Evolutionary conservation across 2,329 filamentous ascomycete genomes (phyloP).

Genomic region (Fusarium sp.): DNA sequence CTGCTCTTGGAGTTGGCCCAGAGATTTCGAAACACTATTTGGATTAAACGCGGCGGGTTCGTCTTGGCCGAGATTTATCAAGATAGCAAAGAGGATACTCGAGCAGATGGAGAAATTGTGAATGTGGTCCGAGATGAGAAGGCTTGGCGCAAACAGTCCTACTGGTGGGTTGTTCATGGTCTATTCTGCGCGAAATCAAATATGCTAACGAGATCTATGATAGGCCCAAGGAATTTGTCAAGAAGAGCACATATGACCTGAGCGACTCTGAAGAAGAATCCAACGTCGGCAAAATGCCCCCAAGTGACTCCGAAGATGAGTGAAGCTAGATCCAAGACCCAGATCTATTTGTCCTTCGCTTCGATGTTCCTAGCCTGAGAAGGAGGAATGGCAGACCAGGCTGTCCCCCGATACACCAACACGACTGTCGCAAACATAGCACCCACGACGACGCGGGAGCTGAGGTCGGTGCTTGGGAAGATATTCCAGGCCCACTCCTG

Average conservation of each 20-base stretch:
- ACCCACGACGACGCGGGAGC: slow-evolving; percentile 73
- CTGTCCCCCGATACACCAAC: slow-evolving; percentile 69
- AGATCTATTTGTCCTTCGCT: slow-evolving; percentile 49
- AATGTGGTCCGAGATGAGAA: slow-evolving; percentile 94
- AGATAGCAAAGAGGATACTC: slow-evolving; percentile 75
- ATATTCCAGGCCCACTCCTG: slow-evolving; percentile 97
- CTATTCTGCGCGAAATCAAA: not conserved
- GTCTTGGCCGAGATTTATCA: slow-evolving; percentile 80
- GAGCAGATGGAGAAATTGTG: slow-evolving; percentile 87
- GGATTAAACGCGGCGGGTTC: slow-evolving; percentile 89
- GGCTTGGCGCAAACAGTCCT: slow-evolving; percentile 86
- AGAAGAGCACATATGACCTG: slow-evolving; percentile 72
- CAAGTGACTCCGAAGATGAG: slow-evolving; percentile 78
- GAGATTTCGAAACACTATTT: slow-evolving; percentile 90
- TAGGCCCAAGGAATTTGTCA: slow-evolving; percentile 85
- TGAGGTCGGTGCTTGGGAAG: slow-evolving; percentile 77
- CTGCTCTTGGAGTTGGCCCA: slow-evolving; percentile 84
- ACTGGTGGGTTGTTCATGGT: slow-evolving; percentile 71
- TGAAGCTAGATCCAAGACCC: slow-evolving; percentile 22
- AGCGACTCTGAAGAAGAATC: slow-evolving; percentile 81
- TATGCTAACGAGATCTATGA: slow-evolving; percentile 20
- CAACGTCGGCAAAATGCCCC: slow-evolving; percentile 85
- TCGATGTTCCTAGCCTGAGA: slow-evolving; percentile 30
- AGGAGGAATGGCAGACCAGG: slow-evolving; percentile 51
- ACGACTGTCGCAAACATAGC: slow-evolving; percentile 74